phyloP scores from a whole-genome alignment of 441 rosid species.

The Aquilaria agallochum region DNA sequence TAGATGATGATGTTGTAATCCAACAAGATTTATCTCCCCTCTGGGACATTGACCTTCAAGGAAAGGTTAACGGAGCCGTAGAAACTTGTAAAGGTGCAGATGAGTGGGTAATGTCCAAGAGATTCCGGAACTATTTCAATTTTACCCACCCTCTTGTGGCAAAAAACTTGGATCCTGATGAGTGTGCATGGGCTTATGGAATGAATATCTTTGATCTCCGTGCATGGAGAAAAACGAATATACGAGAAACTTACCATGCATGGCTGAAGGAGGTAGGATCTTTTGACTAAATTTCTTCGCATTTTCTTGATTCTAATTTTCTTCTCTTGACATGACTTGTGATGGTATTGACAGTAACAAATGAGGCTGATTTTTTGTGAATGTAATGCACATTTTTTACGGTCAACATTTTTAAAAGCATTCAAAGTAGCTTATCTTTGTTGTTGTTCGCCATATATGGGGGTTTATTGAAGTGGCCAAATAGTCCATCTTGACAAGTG shows the following conservation, averaged over 20 bases:
- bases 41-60: slow-evolving; percentile 87
- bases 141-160: slow-evolving; percentile 89
- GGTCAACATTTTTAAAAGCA: too few relatives aligned
- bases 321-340: too few relatives aligned
- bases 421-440: too few relatives aligned
- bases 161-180: slow-evolving; percentile 75
- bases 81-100: slow-evolving; percentile 98
- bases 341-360: too few relatives aligned
- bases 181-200: slow-evolving; percentile 99
- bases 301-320: neutral
- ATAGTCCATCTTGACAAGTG: too few relatives aligned
- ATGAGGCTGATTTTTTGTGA: too few relatives aligned
- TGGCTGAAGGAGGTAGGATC: slow-evolving; percentile 89
- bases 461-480: too few relatives aligned
- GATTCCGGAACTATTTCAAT: slow-evolving; percentile 91
- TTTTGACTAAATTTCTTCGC: neutral
- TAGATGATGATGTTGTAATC: slow-evolving; percentile 94
- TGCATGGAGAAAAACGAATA: slow-evolving; percentile 85
- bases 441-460: too few relatives aligned
- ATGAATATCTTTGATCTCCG: slow-evolving; percentile 94
- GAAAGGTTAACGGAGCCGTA: slow-evolving; percentile 97
- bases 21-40: slow-evolving; percentile 92
- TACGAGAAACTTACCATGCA: slow-evolving; percentile 84
- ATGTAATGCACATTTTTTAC: too few relatives aligned
- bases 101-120: slow-evolving; percentile 98